Base-by-base conservation (phyloP, 306 rosid genomes). In the Vigna hirtella region DNA sequence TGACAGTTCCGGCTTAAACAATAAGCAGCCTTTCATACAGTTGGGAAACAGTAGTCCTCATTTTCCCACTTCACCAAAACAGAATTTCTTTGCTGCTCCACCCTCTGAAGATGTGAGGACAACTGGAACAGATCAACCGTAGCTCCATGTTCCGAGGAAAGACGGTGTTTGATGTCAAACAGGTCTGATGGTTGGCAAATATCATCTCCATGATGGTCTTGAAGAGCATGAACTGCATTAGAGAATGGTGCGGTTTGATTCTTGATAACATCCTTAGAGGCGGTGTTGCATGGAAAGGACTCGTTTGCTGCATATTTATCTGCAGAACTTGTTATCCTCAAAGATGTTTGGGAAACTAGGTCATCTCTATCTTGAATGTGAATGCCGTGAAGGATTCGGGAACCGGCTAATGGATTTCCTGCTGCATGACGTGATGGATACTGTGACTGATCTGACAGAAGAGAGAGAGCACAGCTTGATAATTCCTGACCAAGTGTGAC, bases 401-500 rank as follows among this genome's bases (percentile, higher is more conserved):
- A 78, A 51, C 82, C 79, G 45, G 85, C 58, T 16, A 59, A 20
- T n/a, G 77, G 73, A 65, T 55, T 80, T 83, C 70, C 86, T 9
- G 87, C 72, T n/a, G 81, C 38, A 42, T 65, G 82, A 70, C 45
- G 67, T 14, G 83, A 83, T 1, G 82, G 85, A 84, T 73, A 85
- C 64, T 81, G 89, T 42, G 93, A 82, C 77, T 83, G 93, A 73
- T 84, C 74, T 92, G 97, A 90, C 96, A 92, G 96, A 90, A 92
- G 97, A 92, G 97, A 92, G 96, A 89, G 93, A 92, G 91, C 97
- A 88, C 88, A 56, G 58, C 82, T 82, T n/a, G 88, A 79, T 74
- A 66, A 56, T 70, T 86, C 89, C 68, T 87, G 91, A 71, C 65
- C 62, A 34, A 48, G 84, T 51, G 75, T 73, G 56, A 59, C 9